phyloP scores from a whole-genome alignment of 305 asterid species.

The Euphrasia arctica region DNA sequence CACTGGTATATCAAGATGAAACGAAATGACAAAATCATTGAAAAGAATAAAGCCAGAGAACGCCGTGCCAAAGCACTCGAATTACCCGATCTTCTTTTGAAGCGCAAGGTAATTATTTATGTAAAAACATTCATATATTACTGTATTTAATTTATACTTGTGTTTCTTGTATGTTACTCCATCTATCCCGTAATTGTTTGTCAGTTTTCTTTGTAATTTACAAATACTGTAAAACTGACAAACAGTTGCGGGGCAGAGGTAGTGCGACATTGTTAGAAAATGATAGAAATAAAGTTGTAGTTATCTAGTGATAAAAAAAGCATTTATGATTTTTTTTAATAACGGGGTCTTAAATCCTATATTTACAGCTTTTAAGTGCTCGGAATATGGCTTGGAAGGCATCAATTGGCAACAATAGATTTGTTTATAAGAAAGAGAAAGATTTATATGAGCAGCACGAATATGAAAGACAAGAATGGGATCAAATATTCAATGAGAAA shows the following conservation, averaged over 20 bases:
- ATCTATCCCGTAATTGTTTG: too few species aligned
- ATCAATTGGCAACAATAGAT: neutral
- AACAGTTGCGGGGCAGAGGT: too few species aligned
- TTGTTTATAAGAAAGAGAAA: neutral
- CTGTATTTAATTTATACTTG: too few species aligned
- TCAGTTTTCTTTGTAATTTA: too few species aligned
- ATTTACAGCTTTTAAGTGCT: neutral
- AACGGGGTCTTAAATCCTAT: neutral
- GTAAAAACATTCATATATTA: too few species aligned
- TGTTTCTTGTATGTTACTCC: too few species aligned
- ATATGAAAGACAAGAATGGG: neutral
- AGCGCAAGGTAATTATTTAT: neutral
- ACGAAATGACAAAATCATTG: conserved; percentile 57
- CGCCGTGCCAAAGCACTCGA: conserved; percentile 65
- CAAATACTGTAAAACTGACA: too few species aligned
- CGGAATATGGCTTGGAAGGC: neutral
- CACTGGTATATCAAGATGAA: conserved; percentile 61
- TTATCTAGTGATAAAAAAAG: too few species aligned
- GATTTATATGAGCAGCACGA: too few species aligned
- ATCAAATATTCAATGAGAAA: neutral
- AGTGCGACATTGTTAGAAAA: too few species aligned
- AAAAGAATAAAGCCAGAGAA: conserved; percentile 72
- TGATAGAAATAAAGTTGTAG: too few species aligned
- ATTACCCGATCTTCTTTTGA: conserved; percentile 66
- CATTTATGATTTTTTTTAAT: too few species aligned